A percentile compares a stretch with the other conserved stretches of the same genome.
Evolutionary conservation across 257 asterid genomes (phyloP).

Genomic region (Nicotiana noctiflora): DNA sequence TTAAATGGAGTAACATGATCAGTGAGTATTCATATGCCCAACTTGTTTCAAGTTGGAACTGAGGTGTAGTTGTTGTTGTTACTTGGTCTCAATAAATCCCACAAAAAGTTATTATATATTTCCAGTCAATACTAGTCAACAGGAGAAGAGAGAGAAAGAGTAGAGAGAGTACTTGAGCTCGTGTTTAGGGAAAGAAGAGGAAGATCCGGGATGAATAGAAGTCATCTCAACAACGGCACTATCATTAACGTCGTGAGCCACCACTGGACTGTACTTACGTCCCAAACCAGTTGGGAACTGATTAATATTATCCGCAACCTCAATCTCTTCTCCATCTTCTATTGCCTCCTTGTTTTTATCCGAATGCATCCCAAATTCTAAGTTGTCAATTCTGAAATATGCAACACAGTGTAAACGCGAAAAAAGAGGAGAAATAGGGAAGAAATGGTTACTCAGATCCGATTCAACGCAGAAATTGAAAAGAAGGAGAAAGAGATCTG

Average conservation of each 20-base stretch:
- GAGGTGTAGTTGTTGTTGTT: background rate
- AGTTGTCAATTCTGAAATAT: background rate
- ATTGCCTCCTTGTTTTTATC: background rate
- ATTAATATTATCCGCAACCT: constrained; percentile 35
- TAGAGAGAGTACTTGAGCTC: constrained; percentile 36
- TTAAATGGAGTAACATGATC: background rate
- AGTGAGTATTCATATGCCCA: too few species aligned
- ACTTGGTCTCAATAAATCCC: background rate
- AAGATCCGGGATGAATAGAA: constrained; percentile 46
- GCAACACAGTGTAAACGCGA: background rate
- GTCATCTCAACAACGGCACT: constrained; percentile 70
- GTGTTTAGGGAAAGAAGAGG: constrained; percentile 22
- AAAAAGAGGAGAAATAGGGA: background rate
- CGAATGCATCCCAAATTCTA: background rate
- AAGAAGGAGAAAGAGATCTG: constrained; percentile 1
- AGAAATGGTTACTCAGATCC: background rate
- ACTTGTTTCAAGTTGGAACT: background rate
- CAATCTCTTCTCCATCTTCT: constrained; percentile 39
- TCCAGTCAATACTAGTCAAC: background rate
- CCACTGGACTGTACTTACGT: constrained; percentile 62
- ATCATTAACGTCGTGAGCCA: constrained; percentile 52
- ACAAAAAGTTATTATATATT: background rate
- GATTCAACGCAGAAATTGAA: background rate
- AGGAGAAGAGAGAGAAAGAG: background rate
- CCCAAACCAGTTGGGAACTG: constrained; percentile 45